Evolutionary conservation across 352 stramenopile species (phyloP), one percentile per base, ranked within the genome.

Genomic region (Phytophthora pluvialis): DNA sequence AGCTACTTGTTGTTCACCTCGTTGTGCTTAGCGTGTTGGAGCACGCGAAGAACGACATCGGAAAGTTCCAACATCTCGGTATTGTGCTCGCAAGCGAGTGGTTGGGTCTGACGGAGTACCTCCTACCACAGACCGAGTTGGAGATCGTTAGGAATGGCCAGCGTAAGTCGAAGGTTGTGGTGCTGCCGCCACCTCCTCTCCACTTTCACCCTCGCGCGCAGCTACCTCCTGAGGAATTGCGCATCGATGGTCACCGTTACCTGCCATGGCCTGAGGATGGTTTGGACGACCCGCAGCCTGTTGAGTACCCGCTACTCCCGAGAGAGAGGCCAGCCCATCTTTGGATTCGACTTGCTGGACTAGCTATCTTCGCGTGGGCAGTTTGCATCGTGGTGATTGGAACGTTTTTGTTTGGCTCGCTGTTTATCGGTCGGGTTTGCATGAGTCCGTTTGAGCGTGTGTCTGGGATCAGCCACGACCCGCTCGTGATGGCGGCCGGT

Each of bases 1-100:
- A 99, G 71, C 77, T 99, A 7, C 76, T 98, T 8, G 77, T 97
- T 16, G 97, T 98, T 35, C 97, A 99, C 75, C 70, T 99, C 13
- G 95, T 94, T 5, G 97, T 99, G 45, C 73, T 99, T 13, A 93
- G 85, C 12, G 82, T 99, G 31, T 77, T 99, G 31, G 97, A 99
- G 60, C 85, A 91, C 42, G 81, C 85, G 33, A 96, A 96, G 66
- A 94, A 96, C 47, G 85, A 85, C 49, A 91, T 96, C 58, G 88
- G 88, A 2, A 80, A 77, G 13, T 78, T 92, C 25, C 86, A 96
- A 69, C 78, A 94, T 48, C 29, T 81, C 9, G 85, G 73, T 4
- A 81, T 95, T 36, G 46, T 68, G 15, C 81, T 87, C 32, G 80
- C 86, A 26, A 83, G 83, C 44, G 65, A 80, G 6, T 67, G 83